Base-by-base conservation (phyloP, 176 grass and related monocot genomes). In the Rhynchospora tenuis region DNA sequence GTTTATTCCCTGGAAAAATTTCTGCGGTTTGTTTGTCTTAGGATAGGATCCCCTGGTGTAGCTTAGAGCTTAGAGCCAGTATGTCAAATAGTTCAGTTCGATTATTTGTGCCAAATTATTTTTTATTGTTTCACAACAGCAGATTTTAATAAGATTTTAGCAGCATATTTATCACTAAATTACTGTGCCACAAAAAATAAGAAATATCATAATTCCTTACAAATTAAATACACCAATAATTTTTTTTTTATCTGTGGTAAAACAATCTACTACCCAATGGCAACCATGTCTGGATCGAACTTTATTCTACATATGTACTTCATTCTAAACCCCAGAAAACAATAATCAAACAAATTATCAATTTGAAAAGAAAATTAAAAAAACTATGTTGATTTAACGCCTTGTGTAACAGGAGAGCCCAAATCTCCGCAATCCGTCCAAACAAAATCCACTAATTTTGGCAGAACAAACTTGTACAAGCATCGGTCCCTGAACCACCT, bases 361-460 rank as follows among this genome's bases (percentile, higher is more conserved):
- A 75, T 75, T 54, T 75, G 4, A 75, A 33, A 33, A 1, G 13
- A 6, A 17, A 24, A 54, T 16, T 61, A 61, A 61, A 6, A 61
- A 75, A 4, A 27, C 52, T 22, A 75, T 28, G n/a, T 54, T 6
- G 72, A 75, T 54, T 11, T 46, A 28, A 11, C 23, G 7, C 52
- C 47, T 2, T 75, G 9, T 47, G 51, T 52, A 22, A 75, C 72
- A 13, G 81, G n/a, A 57, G 66, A 27, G 17, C 10, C 19, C 64
- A 84, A 74, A 71, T 84, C 82, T 13, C 82, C 82, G 3, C 62
- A 84, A 70, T 74, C 82, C 28, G 31, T 52, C 65, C 26, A 70
- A 33, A 61, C 23, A 22, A 14, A 51, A 59, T 73, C 23, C 13
- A 7, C 8, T 4, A 84, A 42, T 10, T 6, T 14, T 20, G 65